phyloP scores from a whole-genome alignment of 83 land plant genomes.

The Diphasiastrum complanatum region DNA sequence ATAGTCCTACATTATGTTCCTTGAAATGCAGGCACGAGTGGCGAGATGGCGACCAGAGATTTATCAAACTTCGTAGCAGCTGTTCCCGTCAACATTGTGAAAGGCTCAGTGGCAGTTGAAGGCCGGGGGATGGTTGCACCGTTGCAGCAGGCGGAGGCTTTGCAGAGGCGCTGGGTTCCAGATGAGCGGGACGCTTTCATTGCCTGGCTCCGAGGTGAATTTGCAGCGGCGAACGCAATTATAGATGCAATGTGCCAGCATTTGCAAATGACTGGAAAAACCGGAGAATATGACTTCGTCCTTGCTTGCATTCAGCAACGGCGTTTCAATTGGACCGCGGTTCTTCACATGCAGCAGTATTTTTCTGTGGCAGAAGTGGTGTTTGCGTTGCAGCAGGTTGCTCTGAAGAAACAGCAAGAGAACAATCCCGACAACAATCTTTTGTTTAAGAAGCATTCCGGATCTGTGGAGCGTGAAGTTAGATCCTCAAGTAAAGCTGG shows the following conservation, averaged over 20 bases:
- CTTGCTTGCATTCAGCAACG: constrained; percentile 54
- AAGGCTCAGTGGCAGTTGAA: no score
- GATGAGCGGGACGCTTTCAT: constrained; percentile 75
- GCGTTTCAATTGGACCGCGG: constrained; percentile 60
- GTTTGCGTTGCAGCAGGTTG: constrained; percentile 55
- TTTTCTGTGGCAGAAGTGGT: constrained; percentile 59
- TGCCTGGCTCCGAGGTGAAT: constrained; percentile 64
- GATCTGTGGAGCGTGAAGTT: no score
- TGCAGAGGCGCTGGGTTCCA: constrained; percentile 34
- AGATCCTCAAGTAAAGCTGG: no score
- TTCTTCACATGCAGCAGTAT: constrained; percentile 79
- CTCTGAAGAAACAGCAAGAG: constrained; percentile 40
- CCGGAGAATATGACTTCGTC: constrained; percentile 62
- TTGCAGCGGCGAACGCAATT: constrained; percentile 87
- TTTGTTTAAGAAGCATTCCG: no score
- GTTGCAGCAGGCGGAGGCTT: constrained; percentile 11
- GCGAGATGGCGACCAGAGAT: no score
- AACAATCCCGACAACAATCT: no score
- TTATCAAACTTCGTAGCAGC: no score
- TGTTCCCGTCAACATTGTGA: no score
- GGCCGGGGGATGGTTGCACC: no score
- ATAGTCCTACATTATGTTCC: no score
- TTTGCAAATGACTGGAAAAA: constrained; percentile 41
- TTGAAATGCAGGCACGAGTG: no score
- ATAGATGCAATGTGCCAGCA: constrained; percentile 68